A percentile compares a stretch with the other conserved stretches of the same genome.
phyloP scores from a whole-genome alignment of 176 grass and related monocot genomes.

The Aegilops umbellulata region DNA sequence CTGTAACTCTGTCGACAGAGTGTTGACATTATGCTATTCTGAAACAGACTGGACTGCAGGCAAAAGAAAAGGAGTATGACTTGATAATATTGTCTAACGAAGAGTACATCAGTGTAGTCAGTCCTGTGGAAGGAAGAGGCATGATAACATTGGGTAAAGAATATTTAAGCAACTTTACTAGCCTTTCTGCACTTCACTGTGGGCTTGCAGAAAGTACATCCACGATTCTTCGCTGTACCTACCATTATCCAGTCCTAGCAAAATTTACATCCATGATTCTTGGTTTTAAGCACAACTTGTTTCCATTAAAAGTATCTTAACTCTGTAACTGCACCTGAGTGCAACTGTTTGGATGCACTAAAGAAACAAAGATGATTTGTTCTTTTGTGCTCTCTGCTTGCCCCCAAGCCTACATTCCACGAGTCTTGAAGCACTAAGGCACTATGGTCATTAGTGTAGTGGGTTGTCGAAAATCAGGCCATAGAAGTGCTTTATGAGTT shows the following conservation, averaged over 20 bases:
- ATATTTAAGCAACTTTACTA: constrained; percentile 5
- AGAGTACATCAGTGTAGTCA: not conserved
- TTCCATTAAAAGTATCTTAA: constrained; percentile 20
- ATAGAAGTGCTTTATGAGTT: not conserved
- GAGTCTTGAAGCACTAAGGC: constrained; percentile 15
- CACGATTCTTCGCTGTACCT: not conserved
- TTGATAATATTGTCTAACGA: not conserved
- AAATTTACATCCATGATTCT: not conserved
- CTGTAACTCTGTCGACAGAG: not conserved
- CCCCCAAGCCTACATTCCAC: not conserved
- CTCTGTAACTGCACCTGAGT: not conserved
- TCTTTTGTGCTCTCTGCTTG: not conserved
- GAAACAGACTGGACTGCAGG: not conserved
- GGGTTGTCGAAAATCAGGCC: not conserved
- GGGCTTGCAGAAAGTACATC: not conserved
- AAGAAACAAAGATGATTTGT: constrained; percentile 1
- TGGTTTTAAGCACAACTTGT: not conserved
- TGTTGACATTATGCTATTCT: constrained; percentile 1
- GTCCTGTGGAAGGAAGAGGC: not conserved
- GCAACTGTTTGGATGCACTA: not conserved
- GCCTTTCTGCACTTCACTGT: not conserved
- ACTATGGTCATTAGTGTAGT: constrained; percentile 8
- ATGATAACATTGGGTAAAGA: not conserved
- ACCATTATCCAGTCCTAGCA: not conserved
- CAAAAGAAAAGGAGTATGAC: not conserved